Evolutionary conservation across 116 monocot species (phyloP).

Genomic region (Dioscorea cayenensis): DNA sequence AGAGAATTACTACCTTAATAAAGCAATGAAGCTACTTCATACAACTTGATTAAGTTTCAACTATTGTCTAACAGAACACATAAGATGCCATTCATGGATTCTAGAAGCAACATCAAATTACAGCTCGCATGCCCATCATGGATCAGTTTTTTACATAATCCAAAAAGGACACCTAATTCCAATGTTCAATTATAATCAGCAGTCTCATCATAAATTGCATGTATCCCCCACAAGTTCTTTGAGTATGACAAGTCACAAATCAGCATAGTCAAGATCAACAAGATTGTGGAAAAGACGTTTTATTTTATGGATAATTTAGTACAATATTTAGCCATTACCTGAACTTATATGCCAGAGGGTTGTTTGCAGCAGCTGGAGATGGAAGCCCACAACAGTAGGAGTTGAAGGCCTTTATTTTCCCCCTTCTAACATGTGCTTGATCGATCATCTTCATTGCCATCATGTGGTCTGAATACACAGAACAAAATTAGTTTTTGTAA

Average conservation of each 20-base stretch:
- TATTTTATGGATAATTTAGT: background rate
- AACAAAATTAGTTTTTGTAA: no score
- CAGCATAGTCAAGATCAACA: background rate
- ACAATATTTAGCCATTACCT: conserved; percentile 36
- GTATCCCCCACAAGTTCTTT: background rate
- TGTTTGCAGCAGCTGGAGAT: conserved; percentile 92
- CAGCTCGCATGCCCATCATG: no score
- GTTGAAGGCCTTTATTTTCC: conserved; percentile 67
- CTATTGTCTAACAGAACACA: no score
- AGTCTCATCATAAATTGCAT: no score
- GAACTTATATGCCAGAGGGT: conserved; percentile 97
- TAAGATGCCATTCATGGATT: no score
- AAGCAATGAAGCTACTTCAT: background rate
- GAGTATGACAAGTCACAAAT: background rate
- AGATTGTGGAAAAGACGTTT: background rate
- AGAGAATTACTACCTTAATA: background rate
- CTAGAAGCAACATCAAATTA: no score
- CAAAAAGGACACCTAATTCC: no score
- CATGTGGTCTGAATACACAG: conserved; percentile 75
- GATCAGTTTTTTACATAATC: no score
- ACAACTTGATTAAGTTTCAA: background rate
- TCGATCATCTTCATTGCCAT: conserved; percentile 99
- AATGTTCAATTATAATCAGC: no score
- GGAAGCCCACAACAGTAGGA: conserved; percentile 98
- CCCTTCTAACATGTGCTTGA: conserved; percentile 66